Conservation (phyloP, 345 rosid species). For the Eucalyptus paniculata region DNA sequence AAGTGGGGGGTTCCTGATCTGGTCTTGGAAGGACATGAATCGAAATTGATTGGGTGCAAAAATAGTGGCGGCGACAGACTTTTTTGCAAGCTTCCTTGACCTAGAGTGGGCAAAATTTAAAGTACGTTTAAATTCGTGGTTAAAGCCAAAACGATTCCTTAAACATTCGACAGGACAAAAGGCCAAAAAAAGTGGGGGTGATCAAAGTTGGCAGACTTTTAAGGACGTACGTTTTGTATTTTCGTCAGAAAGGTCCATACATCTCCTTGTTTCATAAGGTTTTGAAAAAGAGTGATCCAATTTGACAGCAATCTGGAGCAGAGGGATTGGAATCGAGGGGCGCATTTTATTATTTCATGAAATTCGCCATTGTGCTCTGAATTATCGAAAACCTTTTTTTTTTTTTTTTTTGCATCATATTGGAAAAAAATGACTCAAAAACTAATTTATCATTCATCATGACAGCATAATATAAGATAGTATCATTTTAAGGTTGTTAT, state of each 20-base stretch:
- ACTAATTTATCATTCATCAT: accelerated
- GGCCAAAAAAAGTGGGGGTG: not conserved
- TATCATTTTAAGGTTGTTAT: not conserved
- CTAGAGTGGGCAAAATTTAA: not conserved
- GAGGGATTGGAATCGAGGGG: not conserved
- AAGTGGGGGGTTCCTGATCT: not conserved
- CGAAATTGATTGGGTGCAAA: not conserved
- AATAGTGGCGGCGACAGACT: not conserved
- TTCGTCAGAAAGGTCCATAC: not conserved
- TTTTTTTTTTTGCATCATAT: not conserved
- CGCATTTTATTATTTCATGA: not conserved
- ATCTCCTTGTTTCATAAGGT: not conserved
- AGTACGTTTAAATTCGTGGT: not conserved
- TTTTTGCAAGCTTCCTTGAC: not conserved
- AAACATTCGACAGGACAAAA: not conserved
- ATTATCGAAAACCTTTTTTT: not conserved
- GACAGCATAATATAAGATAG: accelerated
- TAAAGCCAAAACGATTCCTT: not conserved
- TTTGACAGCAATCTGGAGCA: not conserved
- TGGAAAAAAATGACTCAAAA: not conserved
- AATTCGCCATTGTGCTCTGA: not conserved
- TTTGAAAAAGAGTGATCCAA: not conserved
- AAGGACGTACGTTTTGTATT: not conserved
- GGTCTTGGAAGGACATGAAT: not conserved
- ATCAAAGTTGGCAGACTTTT: not conserved